These are phyloP conservation scores for Guillardia theta DNA, from an alignment of 78 protist genomes.

Conservation along the genomic window DNA sequence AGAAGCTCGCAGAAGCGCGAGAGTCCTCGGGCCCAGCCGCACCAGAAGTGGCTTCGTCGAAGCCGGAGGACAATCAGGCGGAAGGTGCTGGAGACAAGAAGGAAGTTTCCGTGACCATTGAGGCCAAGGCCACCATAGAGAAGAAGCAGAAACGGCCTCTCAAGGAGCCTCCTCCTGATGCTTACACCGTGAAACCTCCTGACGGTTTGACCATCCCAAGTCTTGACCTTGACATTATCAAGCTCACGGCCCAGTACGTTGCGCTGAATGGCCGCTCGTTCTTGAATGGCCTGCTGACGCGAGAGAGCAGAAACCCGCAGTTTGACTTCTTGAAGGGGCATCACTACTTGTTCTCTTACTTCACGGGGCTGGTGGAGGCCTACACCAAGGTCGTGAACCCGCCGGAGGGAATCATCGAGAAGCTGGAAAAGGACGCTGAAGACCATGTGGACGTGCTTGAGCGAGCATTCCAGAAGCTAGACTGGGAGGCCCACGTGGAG, in stretches of 20 bases:
- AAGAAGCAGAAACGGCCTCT: not conserved
- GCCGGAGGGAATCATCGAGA: not conserved
- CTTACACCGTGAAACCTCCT: constrained; percentile 24
- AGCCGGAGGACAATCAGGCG: not conserved
- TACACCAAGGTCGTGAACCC: constrained; percentile 43
- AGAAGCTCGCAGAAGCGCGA: not conserved
- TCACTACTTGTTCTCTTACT: constrained; percentile 41
- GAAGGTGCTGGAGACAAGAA: not conserved
- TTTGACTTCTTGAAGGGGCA: constrained; percentile 60
- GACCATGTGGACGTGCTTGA: not conserved
- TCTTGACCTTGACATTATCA: constrained; percentile 45
- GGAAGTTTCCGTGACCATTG: not conserved
- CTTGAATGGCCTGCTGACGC: constrained; percentile 38
- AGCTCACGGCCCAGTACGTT: constrained; percentile 61
- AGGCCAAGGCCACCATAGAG: not conserved
- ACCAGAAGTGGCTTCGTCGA: not conserved
- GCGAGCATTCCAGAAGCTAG: not conserved
- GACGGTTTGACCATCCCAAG: not conserved
- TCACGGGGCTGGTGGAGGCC: constrained; percentile 49
- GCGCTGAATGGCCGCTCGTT: constrained; percentile 61
- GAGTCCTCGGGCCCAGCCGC: not conserved
- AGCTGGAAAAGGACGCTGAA: not conserved
- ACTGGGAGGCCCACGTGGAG: constrained; percentile 42
- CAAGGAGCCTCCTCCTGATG: not conserved
- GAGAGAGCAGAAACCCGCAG: constrained; percentile 53